Evolutionary conservation across 2,329 filamentous ascomycete genomes (phyloP), one percentile per base, ranked within the genome.

Genomic region (Mycosphaerella sp.): DNA sequence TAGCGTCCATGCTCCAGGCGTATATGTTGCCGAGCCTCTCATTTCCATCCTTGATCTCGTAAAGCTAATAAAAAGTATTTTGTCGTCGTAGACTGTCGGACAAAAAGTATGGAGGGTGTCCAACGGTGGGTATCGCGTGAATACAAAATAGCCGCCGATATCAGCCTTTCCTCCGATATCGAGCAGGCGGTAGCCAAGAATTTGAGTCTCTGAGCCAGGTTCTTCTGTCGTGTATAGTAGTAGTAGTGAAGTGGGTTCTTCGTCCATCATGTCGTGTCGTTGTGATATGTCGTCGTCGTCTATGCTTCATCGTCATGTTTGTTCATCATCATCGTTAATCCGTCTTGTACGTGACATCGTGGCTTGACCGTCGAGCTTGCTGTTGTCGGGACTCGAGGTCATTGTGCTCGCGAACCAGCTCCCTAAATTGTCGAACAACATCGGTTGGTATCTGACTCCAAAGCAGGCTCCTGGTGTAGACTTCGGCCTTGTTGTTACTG

Each of bases 371-470:
- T 46, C 46, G 51, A 31, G 42, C 57, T 36, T 59, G 56, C 39
- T 62, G 55, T 34, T 65, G 64, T 17, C 62, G 61, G 4, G 57
- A 42, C 36, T 69, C 67, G 46, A 66, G 61, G 32, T 66, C 60
- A 8, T 64, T 59, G 29, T 64, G 62, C 43, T 93, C 87, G 60
- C 86, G 83, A 64, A 95, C 87, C 81, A 95, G 90, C 72, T 89
- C 87, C 66, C 87, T 88, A 76, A 97, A 97, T 70, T 92, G 89
- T 64, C 85, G 83, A 51, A 98, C 89, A 46, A 97, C 90, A 61
- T 97, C 90, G 64, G 83, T 81, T 11, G 93, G 91, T 64, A 97
- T 91, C 72, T 91, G 88, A 67, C 96, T 90, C 89, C 89, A 95
- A 54, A 97, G 83, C 58, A 97, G 79, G 59, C 89, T 95, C 54